Conservation (phyloP, 1,284 basidiomycete genomes). For the Austroboletus novae-zelandiae region DNA sequence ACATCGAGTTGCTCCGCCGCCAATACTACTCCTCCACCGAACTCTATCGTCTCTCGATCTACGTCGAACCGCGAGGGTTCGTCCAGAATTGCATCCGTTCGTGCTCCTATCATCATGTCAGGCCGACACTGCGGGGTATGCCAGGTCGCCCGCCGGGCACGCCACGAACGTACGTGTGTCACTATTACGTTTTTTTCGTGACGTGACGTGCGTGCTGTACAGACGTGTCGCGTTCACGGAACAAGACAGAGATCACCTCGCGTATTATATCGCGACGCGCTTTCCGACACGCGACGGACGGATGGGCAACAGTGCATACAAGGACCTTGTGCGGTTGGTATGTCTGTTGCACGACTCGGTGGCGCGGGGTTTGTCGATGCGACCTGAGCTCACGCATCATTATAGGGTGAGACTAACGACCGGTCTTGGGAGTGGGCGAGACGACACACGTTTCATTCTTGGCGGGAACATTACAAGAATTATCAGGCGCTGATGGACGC, state of each 20-base stretch:
- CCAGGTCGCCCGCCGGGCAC: slow-evolving; percentile 17
- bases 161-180: slow-evolving; percentile 7
- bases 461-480: slow-evolving; percentile 53
- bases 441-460: slow-evolving; percentile 50
- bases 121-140: slow-evolving; percentile 18
- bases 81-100: slow-evolving; percentile 20
- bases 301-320: slow-evolving; percentile 42
- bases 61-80: slow-evolving; percentile 25
- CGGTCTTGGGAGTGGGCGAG: slow-evolving; percentile 43
- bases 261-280: slow-evolving; percentile 27
- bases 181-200: not conserved
- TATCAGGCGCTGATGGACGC: slow-evolving; percentile 40
- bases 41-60: slow-evolving; percentile 15
- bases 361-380: not conserved
- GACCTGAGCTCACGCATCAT: not conserved
- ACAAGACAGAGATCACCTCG: slow-evolving; percentile 22
- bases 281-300: slow-evolving; percentile 35
- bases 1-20: slow-evolving; percentile 21
- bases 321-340: slow-evolving; percentile 31
- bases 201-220: not conserved
- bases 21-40: slow-evolving; percentile 26
- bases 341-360: not conserved
- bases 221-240: slow-evolving; percentile 27
- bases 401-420: slow-evolving; percentile 18
- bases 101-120: slow-evolving; percentile 13